Evolutionary conservation across 371 early-diverging fungal species (phyloP).

Genomic region (Mucor mucedo): DNA sequence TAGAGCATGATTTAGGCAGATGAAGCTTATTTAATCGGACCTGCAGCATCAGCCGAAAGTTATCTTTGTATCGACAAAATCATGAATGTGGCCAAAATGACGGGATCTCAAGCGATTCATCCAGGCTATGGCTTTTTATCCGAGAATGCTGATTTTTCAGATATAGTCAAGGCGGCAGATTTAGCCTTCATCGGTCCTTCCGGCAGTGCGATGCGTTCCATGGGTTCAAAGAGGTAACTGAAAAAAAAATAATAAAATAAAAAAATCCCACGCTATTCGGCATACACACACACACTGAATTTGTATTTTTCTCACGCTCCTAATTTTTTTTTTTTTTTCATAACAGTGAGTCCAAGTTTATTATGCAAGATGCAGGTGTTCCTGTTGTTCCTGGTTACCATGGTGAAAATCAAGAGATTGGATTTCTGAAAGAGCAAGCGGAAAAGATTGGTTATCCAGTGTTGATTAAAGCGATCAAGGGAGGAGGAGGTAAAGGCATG

Average conservation of each 20-base stretch:
- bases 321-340: neutral
- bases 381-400: constrained; percentile 96
- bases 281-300: no score
- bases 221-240: constrained; percentile 91
- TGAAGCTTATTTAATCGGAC: constrained; percentile 92
- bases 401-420: constrained; percentile 84
- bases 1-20: constrained; percentile 70
- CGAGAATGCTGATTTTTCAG: constrained; percentile 93
- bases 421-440: constrained; percentile 78
- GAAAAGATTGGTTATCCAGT: constrained; percentile 91
- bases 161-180: constrained; percentile 67
- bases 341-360: constrained; percentile 84
- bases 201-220: constrained; percentile 85
- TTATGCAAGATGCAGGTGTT: constrained; percentile 89
- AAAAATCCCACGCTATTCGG: constrained; percentile 24
- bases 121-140: constrained; percentile 97
- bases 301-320: constrained; percentile 16
- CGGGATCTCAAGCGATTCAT: constrained; percentile 93
- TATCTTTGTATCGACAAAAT: constrained; percentile 90
- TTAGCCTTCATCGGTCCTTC: constrained; percentile 95
- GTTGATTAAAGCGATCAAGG: constrained; percentile 94
- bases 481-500: constrained; percentile 99
- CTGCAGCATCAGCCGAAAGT: constrained; percentile 83
- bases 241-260: no score
- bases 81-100: constrained; percentile 77